Evolutionary conservation across 2,329 filamentous ascomycete species (phyloP), one percentile per base, ranked within the genome.

Genomic region (Aspergillus sclerotialis): DNA sequence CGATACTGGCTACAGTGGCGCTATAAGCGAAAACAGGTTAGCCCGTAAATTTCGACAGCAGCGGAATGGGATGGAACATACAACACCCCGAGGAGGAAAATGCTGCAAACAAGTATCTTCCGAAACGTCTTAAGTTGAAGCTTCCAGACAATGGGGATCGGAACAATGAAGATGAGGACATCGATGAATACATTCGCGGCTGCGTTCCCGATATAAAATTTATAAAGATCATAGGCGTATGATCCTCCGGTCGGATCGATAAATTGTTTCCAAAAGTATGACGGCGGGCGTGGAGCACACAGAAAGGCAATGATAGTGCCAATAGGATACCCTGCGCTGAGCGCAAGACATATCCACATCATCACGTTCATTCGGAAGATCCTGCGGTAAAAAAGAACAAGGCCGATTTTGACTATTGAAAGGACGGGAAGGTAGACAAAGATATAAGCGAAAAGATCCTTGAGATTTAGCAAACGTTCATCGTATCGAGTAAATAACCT

Each of bases 121-220:
- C 19, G 19, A 10, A 23, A 7, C 19, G 10, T 23, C 19, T 26
- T 15, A 30, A 13, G n/a, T 13, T 33, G 19, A 7, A 41, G 13
- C 9, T 30, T 14, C 39, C 39, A 41, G 14, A 41, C 30, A 1
- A 36, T 38, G 3, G 35, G 36, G n/a, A 38, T 28, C 3, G 39
- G 39, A 1, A 38, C 36, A 3, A 36, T 10, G 15, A 41, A n/a
- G n/a, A 41, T 30, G 5, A 41, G 17, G 7, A 41, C 27, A 18
- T 41, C 39, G 8, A 28, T 35, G 10, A 29, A 32, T 4, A 41
- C 36, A 30, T 41, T 41, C 2, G 24, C 37, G 8, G 39, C 39
- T 2, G 36, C 39, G 17, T 38, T 41, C 6, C 36, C 39, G 17
- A 41, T 33, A 16, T 41, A 41, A 15, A 34, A 41, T 13, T 33